These are phyloP conservation scores for Aquilaria yunnanensis DNA, from an alignment of 345 rosid species.

Conservation along the genomic window DNA sequence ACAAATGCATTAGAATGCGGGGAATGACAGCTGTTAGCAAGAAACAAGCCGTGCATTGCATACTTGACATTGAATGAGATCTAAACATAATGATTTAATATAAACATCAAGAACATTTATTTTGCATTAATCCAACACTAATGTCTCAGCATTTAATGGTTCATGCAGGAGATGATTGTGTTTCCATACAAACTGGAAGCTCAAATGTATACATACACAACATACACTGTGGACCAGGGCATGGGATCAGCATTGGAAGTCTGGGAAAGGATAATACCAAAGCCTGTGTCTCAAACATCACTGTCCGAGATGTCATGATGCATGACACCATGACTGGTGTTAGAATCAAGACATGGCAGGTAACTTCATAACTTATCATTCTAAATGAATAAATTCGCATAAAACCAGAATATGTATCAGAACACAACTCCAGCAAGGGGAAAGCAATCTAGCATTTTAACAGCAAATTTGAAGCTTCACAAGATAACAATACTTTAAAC, in stretches of 20 bases:
- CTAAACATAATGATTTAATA: background rate
- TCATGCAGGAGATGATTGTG: constrained; percentile 86
- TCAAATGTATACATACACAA: constrained; percentile 76
- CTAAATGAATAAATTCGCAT: background rate
- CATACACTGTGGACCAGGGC: constrained; percentile 95
- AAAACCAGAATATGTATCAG: constrained; percentile 4
- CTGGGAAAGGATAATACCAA: constrained; percentile 74
- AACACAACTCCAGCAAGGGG: constrained; percentile 3
- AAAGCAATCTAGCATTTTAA: too few species aligned
- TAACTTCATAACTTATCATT: constrained; percentile 20
- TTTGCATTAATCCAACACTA: constrained; percentile 9
- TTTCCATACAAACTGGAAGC: constrained; percentile 93
- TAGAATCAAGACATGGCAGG: constrained; percentile 99
- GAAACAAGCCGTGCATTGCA: background rate
- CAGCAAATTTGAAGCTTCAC: too few species aligned
- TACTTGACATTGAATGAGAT: constrained; percentile 4
- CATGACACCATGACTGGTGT: constrained; percentile 88
- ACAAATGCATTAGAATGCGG: background rate
- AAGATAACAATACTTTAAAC: too few species aligned
- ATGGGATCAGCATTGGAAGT: constrained; percentile 95
- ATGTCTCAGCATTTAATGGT: constrained; percentile 15
- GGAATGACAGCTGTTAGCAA: background rate
- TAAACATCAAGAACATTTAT: constrained; percentile 1
- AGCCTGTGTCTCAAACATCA: constrained; percentile 95
- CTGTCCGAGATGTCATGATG: constrained; percentile 68